phyloP scores from a whole-genome alignment of 768 basidiomycete species.

The Tricholoma saponaceum region DNA sequence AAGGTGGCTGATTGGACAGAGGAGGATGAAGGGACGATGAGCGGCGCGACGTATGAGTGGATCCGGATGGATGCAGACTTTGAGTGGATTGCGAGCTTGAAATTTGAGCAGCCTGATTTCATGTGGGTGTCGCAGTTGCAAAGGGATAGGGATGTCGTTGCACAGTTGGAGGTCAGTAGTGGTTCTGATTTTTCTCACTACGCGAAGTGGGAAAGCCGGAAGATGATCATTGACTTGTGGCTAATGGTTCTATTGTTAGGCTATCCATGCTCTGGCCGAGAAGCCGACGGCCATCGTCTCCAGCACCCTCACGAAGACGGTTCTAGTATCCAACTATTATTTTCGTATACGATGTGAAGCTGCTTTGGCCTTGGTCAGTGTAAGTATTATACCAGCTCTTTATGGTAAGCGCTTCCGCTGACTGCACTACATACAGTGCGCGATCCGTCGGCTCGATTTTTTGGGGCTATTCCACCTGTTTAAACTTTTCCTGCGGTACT shows the following conservation, averaged over 20 bases:
- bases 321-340: slow-evolving; percentile 93
- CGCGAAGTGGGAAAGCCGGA: not conserved
- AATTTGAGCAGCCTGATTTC: slow-evolving; percentile 94
- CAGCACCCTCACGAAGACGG: slow-evolving; percentile 88
- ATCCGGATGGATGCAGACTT: slow-evolving; percentile 98
- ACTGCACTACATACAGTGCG: slow-evolving; percentile 61
- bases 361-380: slow-evolving; percentile 75
- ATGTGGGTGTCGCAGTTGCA: slow-evolving; percentile 99
- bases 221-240: not conserved
- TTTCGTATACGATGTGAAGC: slow-evolving; percentile 96
- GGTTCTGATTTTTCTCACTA: not conserved
- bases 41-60: slow-evolving; percentile 98
- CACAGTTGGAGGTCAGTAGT: slow-evolving; percentile 83
- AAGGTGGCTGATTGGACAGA: slow-evolving; percentile 98
- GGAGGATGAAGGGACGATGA: slow-evolving; percentile 91
- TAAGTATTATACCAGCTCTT: slow-evolving; percentile 33
- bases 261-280: slow-evolving; percentile 81
- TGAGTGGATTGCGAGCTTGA: slow-evolving; percentile 94
- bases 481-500: slow-evolving; percentile 89
- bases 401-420: slow-evolving; percentile 5
- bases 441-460: slow-evolving; percentile 77
- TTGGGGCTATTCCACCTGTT: slow-evolving; percentile 93
- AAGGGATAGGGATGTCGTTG: slow-evolving; percentile 93
- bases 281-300: slow-evolving; percentile 84
- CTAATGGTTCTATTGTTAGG: slow-evolving; percentile 42